Base-by-base conservation (phyloP, 2,329 filamentous ascomycete genomes). In the Aspergillus puulaauensis region DNA sequence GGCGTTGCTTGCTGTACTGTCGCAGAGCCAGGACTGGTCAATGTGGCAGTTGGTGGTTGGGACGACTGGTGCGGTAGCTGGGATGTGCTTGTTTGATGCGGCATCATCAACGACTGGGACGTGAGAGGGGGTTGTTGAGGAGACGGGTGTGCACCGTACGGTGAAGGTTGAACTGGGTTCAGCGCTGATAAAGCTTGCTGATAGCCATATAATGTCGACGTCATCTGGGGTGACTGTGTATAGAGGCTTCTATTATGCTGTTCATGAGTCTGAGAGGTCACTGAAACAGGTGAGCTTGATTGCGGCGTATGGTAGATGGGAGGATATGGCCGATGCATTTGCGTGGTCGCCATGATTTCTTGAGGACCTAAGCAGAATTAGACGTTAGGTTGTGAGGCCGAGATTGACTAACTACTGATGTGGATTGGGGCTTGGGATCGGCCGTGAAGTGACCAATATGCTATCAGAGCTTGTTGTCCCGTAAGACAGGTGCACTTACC, bases 251-350 rank as follows among this genome's bases (percentile, higher is more conserved):
- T 84, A 57, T 80, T 82, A 78, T 96, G 91, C 70, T 93, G 91
- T 71, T 98, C 93, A 76, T 96, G 92, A 56, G 87, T 84, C 57
- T 92, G 91, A 35, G 93, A 97, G 62, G 93, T 90, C 68, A 97
- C 93, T 51, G 93, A 96, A 40, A 91, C 91, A 49, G 93, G 93
- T 55, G 93, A 96, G 76, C 93, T 96, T 56, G 93, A 96, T 79
- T 97, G 93, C 55, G 93, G 92, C 17, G 93, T 96, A 75, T 97
- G 91, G 74, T 97, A 97, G 72, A 96, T 96, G 60, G 91, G 91
- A 66, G 93, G 93, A 73, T 96, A 96, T 47, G 81, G 83, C 67
- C 86, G 82, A 73, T 85, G 86, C 82, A 88, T 87, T 64, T 85
- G 84, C 66, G 85, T 82, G 61, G 77, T 81, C 62, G 86, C 85